Base-by-base conservation (phyloP, 352 stramenopile species). In the Phytopythium chamaehyphon region DNA sequence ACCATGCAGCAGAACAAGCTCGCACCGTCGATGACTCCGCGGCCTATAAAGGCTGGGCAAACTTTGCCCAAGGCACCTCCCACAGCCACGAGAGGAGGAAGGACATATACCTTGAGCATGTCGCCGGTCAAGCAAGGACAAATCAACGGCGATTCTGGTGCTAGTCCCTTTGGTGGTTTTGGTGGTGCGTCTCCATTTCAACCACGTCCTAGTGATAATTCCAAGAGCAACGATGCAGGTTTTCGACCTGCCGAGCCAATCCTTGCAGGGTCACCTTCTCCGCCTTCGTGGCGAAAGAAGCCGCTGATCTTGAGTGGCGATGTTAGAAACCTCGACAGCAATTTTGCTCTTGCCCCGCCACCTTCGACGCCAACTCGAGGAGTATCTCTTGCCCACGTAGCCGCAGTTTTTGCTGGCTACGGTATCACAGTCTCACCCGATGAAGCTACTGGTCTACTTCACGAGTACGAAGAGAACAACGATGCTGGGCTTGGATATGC, bases 401-500 rank as follows among this genome's bases (percentile, higher is more conserved):
- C 70, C 14, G 59, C 65, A 23, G 76, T 82, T 19, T 82, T 88
- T 28, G 63, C 66, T 9, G 50, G 54, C 11, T 76, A 76, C 48
- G 75, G 66, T 19, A 73, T 90, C 45, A 33, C 62, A 7, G 54
- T 86, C 23, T 71, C 75, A 3, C 71, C 56, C 5, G 71, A 82
- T 39, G 76, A 87, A 23, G 80, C 75, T 18, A 76, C 83, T 55
- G 66, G 64, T 36, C 60, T 90, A 33, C 61, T 78, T 3, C 73
- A 85, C 46, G 80, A 90, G 47, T 90, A 83, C 57, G 80, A 90
- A 23, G 80, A 90, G 63, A 90, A 82, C 64, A 90, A 88, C 62
- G 80, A 90, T 51, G 58, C 53, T 23, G 59, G 55, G 14, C 54
- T 88, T 12, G 51, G 50, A 23, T 90, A 90, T 67, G 66, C 66